phyloP scores from a whole-genome alignment of 805 yeast genomes.

The Kazachstania bromeliacearum region DNA sequence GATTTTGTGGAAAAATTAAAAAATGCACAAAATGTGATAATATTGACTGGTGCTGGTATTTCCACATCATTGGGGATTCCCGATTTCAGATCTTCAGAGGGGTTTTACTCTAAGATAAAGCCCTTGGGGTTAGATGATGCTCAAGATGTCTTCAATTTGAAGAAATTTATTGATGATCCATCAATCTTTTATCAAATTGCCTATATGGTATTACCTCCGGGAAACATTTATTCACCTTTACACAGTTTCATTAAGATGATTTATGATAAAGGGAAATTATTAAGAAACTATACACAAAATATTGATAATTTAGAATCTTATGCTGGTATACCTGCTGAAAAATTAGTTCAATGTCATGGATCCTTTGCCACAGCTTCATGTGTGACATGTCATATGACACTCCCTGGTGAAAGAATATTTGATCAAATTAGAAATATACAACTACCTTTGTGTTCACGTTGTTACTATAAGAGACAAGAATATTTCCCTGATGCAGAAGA shows the following conservation, averaged over 20 bases:
- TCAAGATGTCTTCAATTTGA: conserved; percentile 77
- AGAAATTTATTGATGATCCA: conserved; percentile 64
- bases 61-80: conserved; percentile 87
- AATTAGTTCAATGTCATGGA: conserved; percentile 83
- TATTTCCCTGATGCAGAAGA: conserved; percentile 3
- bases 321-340: conserved; percentile 60
- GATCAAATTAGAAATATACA: conserved; percentile 47
- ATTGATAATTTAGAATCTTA: conserved; percentile 76
- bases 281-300: conserved; percentile 84
- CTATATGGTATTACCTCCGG: conserved; percentile 72
- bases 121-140: conserved; percentile 72
- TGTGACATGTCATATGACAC: conserved; percentile 57
- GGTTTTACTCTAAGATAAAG: conserved; percentile 63
- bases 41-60: conserved; percentile 88
- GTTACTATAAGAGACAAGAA: conserved; percentile 38
- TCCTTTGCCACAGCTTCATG: conserved; percentile 85
- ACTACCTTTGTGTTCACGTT: conserved; percentile 65
- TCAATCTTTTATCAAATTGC: conserved; percentile 75
- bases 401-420: conserved; percentile 57
- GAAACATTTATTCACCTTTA: conserved; percentile 54
- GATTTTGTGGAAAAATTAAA: conserved; percentile 46
- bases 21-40: conserved; percentile 53
- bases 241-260: conserved; percentile 70
- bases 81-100: conserved; percentile 80
- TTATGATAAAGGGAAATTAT: conserved; percentile 63